These are phyloP conservation scores for Oryza australiensis DNA, from an alignment of 176 grass and related monocot species.

Conservation along the genomic window DNA sequence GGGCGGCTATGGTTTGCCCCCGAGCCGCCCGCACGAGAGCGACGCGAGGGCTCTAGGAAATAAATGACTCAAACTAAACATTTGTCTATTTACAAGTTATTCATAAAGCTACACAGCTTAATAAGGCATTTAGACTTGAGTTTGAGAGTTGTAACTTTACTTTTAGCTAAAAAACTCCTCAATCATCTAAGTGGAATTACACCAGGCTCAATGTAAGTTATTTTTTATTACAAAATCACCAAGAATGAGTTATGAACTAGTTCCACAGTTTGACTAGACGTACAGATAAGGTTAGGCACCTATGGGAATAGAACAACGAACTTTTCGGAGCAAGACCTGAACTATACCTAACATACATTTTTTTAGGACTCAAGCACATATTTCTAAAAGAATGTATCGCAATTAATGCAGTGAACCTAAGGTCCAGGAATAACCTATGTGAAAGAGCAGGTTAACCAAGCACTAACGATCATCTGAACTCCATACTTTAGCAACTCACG, in stretches of 20 bases:
- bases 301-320: background rate
- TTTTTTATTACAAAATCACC: background rate
- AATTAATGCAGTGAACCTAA: background rate
- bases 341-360: background rate
- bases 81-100: background rate
- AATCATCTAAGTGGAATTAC: background rate
- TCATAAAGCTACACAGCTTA: background rate
- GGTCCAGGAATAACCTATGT: background rate
- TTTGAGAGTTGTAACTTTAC: background rate
- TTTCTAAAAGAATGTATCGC: background rate
- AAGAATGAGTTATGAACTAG: background rate
- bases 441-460: background rate
- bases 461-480: conserved; percentile 5
- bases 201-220: background rate
- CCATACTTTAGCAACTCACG: background rate
- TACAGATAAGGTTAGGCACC: background rate
- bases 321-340: background rate
- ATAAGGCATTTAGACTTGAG: background rate
- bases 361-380: too few species aligned
- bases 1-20: too few species aligned
- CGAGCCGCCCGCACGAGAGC: too few species aligned
- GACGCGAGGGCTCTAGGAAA: too few species aligned
- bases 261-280: background rate
- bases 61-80: too few species aligned
- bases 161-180: background rate